A percentile compares a stretch with the other conserved stretches of the same genome.
Conservation (phyloP, 1,284 basidiomycete genomes). For the Ganoderma leucocontextum region DNA sequence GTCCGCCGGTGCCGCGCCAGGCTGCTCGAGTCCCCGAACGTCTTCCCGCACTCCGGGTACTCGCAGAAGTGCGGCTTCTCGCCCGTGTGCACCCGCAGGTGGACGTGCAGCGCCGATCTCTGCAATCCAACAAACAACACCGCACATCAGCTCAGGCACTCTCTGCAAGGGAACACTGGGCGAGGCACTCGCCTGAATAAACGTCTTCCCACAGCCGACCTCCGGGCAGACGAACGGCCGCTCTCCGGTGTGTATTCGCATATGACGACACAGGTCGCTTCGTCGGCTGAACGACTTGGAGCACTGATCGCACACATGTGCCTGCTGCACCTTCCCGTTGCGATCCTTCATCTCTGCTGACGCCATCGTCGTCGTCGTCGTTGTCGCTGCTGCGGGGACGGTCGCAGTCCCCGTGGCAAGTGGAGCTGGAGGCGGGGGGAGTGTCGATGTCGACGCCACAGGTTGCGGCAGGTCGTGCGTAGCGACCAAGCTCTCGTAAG, state of each 20-base stretch:
- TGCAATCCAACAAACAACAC: conserved; percentile 40
- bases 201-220: conserved; percentile 81
- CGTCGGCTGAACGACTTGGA: conserved; percentile 78
- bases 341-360: conserved; percentile 37
- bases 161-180: not conserved
- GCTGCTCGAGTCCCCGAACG: conserved; percentile 89
- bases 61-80: conserved; percentile 91
- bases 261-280: conserved; percentile 81
- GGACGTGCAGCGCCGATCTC: conserved; percentile 88
- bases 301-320: conserved; percentile 69
- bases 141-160: not conserved
- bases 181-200: conserved; percentile 74
- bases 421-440: conserved; percentile 35
- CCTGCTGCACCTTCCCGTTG: conserved; percentile 41
- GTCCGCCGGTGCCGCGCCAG: conserved; percentile 88
- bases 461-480: conserved; percentile 48
- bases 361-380: conserved; percentile 27
- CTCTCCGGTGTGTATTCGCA: conserved; percentile 90
- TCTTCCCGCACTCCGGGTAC: conserved; percentile 83
- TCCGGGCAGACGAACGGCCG: conserved; percentile 81
- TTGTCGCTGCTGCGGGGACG: conserved; percentile 10
- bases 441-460: conserved; percentile 56
- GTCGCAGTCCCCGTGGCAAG: not conserved
- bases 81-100: conserved; percentile 87
- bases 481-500: conserved; percentile 10